These are phyloP conservation scores for Teunomyces barrocoloradensis DNA, from an alignment of 805 yeast species.

Conservation along the genomic window DNA sequence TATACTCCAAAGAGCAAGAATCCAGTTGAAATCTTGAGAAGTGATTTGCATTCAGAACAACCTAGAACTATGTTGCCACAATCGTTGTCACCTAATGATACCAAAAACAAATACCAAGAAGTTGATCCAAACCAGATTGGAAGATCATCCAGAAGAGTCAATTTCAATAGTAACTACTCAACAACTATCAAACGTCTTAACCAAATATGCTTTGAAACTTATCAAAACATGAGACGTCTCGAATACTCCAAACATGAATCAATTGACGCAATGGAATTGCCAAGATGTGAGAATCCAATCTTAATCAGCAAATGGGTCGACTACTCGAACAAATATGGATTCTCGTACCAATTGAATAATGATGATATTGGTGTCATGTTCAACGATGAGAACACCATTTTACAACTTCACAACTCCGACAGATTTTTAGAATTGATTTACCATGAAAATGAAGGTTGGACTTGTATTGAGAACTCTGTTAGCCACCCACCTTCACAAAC, in stretches of 20 bases:
- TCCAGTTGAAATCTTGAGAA: conserved; percentile 67
- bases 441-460: conserved; percentile 46
- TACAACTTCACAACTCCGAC: conserved; percentile 63
- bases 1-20: conserved; percentile 50
- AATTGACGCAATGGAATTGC: conserved; percentile 35
- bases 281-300: conserved; percentile 55
- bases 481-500: conserved; percentile 47
- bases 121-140: conserved; percentile 42
- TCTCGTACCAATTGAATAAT: conserved; percentile 87
- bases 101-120: conserved; percentile 82
- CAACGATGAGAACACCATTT: conserved; percentile 78
- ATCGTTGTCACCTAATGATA: conserved; percentile 89
- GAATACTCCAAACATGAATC: conserved; percentile 36
- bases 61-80: conserved; percentile 75
- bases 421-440: conserved; percentile 61
- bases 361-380: conserved; percentile 89
- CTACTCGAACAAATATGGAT: conserved; percentile 92
- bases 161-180: conserved; percentile 37
- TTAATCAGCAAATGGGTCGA: conserved; percentile 97
- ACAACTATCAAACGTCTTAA: conserved; percentile 39
- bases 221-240: conserved; percentile 40
- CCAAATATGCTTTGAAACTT: conserved; percentile 35
- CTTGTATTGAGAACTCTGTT: conserved; percentile 43
- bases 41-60: conserved; percentile 67
- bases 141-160: conserved; percentile 34